Evolutionary conservation across 1,139 yeast species (phyloP), one percentile per base, ranked within the genome.

Genomic region (Nakaseomyces nivariensis): DNA sequence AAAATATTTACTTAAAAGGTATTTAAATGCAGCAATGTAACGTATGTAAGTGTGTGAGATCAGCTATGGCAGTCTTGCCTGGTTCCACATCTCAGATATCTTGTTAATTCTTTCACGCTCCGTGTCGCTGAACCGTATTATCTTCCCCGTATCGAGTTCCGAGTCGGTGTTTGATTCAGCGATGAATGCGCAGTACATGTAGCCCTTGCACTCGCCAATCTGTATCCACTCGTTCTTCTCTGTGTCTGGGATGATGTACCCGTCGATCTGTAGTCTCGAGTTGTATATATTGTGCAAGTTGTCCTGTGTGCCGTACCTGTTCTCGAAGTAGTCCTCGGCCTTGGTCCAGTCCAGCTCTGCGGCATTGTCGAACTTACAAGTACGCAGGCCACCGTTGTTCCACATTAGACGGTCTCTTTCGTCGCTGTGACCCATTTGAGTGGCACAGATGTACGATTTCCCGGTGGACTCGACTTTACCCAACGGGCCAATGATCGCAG

Each of bases 321-420:
- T 71, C 49, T 68, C 67, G 9, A 73, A 58, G 38, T 75, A 58
- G 1, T 53, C 56, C 17, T 52, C 52, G 13, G 62, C 65, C 46
- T 52, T 59, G 37, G 62, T 58, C 47, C 66, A 64, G 55, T 71
- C 75, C 26, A 53, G 56, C 27, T 56, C 63, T 27, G 73, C 69
- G 6, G 58, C 55, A 43, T 66, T 67, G 1, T 66, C 63, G 50
- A 76, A 76, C 59, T 82, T 82, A 64, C 89, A 83, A 51, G 68
- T 77, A 31, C 73, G 67, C 56, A 81, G 77, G 0, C 89, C 89
- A 2, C 88, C 82, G 58, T 82, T 82, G 49, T 82, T 73, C 88
- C 89, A 83, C 11, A 82, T 56, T 29, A 82, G 61, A 7, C 64
- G 55, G 44, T 69, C 69, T 4, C 79, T 78, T 25, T 66, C 67